These are phyloP conservation scores for Sclerotiophoma versabilis DNA, from an alignment of 2,329 filamentous ascomycete genomes.

Conservation along the genomic window DNA sequence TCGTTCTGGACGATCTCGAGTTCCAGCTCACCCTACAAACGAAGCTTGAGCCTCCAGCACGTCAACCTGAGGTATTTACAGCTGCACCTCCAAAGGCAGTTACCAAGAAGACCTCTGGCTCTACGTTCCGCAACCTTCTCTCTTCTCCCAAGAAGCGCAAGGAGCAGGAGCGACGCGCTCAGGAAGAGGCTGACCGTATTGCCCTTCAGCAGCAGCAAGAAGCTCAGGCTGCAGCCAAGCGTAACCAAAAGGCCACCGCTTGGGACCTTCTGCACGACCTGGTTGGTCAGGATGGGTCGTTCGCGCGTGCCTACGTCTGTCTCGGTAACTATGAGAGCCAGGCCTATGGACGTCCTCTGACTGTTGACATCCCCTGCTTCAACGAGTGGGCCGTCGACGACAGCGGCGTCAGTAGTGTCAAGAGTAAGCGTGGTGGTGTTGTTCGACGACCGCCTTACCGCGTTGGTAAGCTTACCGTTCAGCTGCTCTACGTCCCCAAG, in stretches of 20 bases:
- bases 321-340: slow-evolving; percentile 89
- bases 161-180: slow-evolving; percentile 84
- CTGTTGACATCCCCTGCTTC: slow-evolving; percentile 91
- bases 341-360: slow-evolving; percentile 87
- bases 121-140: slow-evolving; percentile 80
- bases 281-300: slow-evolving; percentile 90
- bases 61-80: slow-evolving; percentile 37
- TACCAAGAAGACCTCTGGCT: slow-evolving; percentile 75
- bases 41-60: slow-evolving; percentile 80
- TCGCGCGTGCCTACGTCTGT: slow-evolving; percentile 91
- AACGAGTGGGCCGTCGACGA: slow-evolving; percentile 98
- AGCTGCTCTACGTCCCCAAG: slow-evolving; percentile 92
- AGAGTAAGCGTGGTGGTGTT: slow-evolving; percentile 84
- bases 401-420: slow-evolving; percentile 79
- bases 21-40: slow-evolving; percentile 98
- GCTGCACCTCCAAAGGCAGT: slow-evolving; percentile 66
- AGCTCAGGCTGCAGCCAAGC: slow-evolving; percentile 57
- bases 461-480: slow-evolving; percentile 91
- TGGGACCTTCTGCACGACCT: slow-evolving; percentile 89
- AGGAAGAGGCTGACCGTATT: slow-evolving; percentile 80
- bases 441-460: slow-evolving; percentile 90
- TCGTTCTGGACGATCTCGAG: slow-evolving; percentile 96
- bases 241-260: slow-evolving; percentile 69
- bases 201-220: slow-evolving; percentile 56
- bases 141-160: slow-evolving; percentile 96